phyloP scores from a whole-genome alignment of 441 rosid species.

The Pelargonium fulgidum region DNA sequence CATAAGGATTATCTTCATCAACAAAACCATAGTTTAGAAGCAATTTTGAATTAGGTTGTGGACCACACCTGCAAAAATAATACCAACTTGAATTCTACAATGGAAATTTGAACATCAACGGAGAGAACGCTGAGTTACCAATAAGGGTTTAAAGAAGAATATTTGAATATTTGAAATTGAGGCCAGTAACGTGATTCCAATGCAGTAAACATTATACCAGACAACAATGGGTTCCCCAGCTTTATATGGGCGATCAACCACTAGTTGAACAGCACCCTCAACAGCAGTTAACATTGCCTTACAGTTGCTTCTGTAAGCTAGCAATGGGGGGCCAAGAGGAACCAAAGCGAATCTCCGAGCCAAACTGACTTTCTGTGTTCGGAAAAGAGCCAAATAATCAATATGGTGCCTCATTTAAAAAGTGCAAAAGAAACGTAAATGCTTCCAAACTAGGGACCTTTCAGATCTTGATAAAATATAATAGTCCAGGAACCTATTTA shows the following conservation, averaged over 20 bases:
- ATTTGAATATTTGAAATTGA: conserved; percentile 12
- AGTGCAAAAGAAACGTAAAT: neutral
- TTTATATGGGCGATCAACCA: conserved; percentile 73
- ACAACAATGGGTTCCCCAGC: conserved; percentile 86
- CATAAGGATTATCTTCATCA: conserved; percentile 84
- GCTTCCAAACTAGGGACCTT: neutral
- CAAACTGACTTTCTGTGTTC: conserved; percentile 79
- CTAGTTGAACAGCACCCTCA: conserved; percentile 73
- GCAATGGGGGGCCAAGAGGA: conserved; percentile 95
- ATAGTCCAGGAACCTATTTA: neutral
- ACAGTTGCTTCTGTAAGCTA: conserved; percentile 83
- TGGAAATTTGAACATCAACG: conserved; percentile 7
- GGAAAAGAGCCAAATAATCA: conserved; percentile 22
- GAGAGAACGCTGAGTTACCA: conserved; percentile 20
- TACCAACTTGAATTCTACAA: conserved; percentile 13
- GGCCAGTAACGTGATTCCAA: conserved; percentile 11
- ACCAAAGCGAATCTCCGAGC: conserved; percentile 95
- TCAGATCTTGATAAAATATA: neutral
- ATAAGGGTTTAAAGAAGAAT: conserved; percentile 12
- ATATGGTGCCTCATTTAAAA: conserved; percentile 12
- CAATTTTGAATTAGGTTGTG: conserved; percentile 85
- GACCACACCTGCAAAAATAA: conserved; percentile 73
- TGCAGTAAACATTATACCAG: conserved; percentile 41
- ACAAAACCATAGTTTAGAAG: conserved; percentile 92
- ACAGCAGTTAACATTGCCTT: conserved; percentile 83